Base-by-base conservation (phyloP, 2,329 filamentous ascomycete species). In the Camptophora hylomeconis region DNA sequence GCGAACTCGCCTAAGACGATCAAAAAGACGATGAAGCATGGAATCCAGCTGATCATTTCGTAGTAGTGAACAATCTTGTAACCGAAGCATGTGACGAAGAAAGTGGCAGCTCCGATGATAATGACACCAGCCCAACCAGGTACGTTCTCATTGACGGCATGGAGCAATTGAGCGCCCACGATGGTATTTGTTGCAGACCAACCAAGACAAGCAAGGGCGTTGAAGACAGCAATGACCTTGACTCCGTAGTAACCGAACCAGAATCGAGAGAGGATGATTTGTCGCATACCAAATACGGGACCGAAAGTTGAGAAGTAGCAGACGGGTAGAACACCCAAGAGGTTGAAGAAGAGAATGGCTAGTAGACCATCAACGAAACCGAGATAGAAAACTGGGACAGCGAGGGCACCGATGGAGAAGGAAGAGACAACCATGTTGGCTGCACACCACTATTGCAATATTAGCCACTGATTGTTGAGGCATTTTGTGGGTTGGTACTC, bases 161-260 rank as follows among this genome's bases (percentile, higher is more conserved):
- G 65, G 42, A 89, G 65, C 5, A 87, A 65, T 50, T 87, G 76
- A 1, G 79, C 78, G 11, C 80, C 81, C 10, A 87, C 79, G 38
- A 89, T 84, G 31, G 72, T 69, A 47, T 89, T 87, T 40, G 84
- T 74, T 0, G 75, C 65, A 4, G 75, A 75, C 74, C 81, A 87
- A 27, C 80, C 80, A 4, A 83, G 51, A 46, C 73, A 81, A 17
- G 75, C 72, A 10, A 81, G 56, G 20, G 78, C 57, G 52, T 81
- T 80, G 49, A 84, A 73, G 42, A 76, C 53, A 29, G 77, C 77
- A 47, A 81, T 69, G 41, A 80, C 52, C 51, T 78, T 79, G 17
- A 73, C 72, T n/a, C 65, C 67, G 40, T 69, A 74, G 54, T 70
- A 80, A 6, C 80, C 80, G 49, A 83, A 84, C 56, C 67, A 84